Evolutionary conservation across 495 filamentous ascomycete species (phyloP), one percentile per base, ranked within the genome.

Genomic region (Talaromyces stipitatus): DNA sequence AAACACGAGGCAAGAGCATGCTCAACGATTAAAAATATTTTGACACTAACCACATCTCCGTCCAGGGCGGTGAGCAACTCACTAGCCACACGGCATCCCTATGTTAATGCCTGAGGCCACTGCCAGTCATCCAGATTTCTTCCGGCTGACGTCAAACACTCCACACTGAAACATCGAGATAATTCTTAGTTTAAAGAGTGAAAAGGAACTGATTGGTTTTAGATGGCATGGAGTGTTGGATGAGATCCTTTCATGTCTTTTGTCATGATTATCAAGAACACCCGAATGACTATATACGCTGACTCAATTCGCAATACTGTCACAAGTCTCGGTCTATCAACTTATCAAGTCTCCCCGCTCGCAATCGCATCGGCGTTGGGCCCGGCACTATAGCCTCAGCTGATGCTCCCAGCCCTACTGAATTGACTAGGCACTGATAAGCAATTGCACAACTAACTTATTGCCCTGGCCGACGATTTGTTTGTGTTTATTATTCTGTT

Each of bases 101-200:
- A 48, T 6, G 20, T 1, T 2, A 12, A 24, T 53, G 32, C 27
- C 27, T 32, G 16, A 30, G 27, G 14, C 26, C 9, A 10, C 12
- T 5, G 28, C 8, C 14, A 38, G 30, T 47, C 23, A 23, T 14
- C 43, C 23, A 10, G 18, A 11, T 26, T 23, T 47, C 43, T 12
- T 11, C 22, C 45, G 45, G n/a, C 45, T 48, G 45, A 48, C 45
- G 45, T 48, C 45, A 48, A 48, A 14, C 45, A 48, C 45, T 48
- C 45, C 45, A 48, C 45, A 11, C 4, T n/a, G n/a, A n/a, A n/a
- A n/a, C n/a, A n/a, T n/a, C n/a, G n/a, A n/a, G n/a, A n/a, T n/a
- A n/a, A n/a, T n/a, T n/a, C n/a, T n/a, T n/a, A n/a, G n/a, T n/a
- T n/a, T n/a, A n/a, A n/a, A n/a, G n/a, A n/a, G n/a, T n/a, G n/a